Percentiles rank a stretch among this genome's conserved stretches.
These are phyloP conservation scores for Trichosporon sp. DNA, from an alignment of 1,284 basidiomycete species.

Conservation along the genomic window DNA sequence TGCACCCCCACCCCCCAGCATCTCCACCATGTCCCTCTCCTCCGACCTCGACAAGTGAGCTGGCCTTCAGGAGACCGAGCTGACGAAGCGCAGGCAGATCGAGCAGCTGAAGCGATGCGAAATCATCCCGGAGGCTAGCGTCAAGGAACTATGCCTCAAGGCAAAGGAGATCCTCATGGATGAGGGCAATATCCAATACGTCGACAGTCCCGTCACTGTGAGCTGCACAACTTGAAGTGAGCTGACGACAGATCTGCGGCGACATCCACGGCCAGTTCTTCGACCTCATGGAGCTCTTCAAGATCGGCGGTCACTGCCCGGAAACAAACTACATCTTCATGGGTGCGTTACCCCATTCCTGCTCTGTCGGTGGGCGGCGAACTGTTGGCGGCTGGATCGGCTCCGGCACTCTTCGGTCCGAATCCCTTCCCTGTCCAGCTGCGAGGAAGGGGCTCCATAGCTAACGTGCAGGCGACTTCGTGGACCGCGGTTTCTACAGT, in stretches of 20 bases:
- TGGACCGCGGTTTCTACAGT: slow-evolving; percentile 94
- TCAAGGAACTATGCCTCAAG: slow-evolving; percentile 89
- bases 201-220: slow-evolving; percentile 95
- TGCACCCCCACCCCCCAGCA: not conserved
- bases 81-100: slow-evolving; percentile 64
- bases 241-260: slow-evolving; percentile 77
- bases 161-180: slow-evolving; percentile 95
- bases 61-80: not conserved
- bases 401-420: not conserved
- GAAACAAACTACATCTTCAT: slow-evolving; percentile 98
- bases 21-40: slow-evolving; percentile 43
- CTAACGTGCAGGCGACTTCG: slow-evolving; percentile 72
- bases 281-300: slow-evolving; percentile 96
- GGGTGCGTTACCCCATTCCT: slow-evolving; percentile 63
- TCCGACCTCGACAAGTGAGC: slow-evolving; percentile 51
- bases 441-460: not conserved
- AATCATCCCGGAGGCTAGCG: slow-evolving; percentile 87
- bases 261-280: slow-evolving; percentile 99
- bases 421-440: too few relatives aligned
- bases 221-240: slow-evolving; percentile 39
- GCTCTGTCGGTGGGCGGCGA: not conserved
- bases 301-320: slow-evolving; percentile 91
- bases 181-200: slow-evolving; percentile 94
- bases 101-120: slow-evolving; percentile 87
- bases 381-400: not conserved